Conservation (phyloP, 805 yeast species). For the Candida maris region DNA sequence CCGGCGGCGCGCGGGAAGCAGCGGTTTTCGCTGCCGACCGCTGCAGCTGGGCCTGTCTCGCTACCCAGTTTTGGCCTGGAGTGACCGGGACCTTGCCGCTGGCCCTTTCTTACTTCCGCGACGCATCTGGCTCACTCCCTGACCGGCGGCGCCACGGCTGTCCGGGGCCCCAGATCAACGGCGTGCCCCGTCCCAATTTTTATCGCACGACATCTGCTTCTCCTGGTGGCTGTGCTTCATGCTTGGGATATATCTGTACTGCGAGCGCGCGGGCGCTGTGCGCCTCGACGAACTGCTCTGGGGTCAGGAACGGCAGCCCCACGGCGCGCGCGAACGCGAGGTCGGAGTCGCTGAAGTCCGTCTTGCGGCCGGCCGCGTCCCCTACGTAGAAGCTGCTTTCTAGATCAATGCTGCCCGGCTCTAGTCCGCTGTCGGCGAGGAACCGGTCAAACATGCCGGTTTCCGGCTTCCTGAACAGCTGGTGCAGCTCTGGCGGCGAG, state of each 20-base stretch:
- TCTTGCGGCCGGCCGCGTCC: constrained; percentile 87
- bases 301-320: constrained; percentile 55
- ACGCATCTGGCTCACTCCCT: no score
- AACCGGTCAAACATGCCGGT: constrained; percentile 73
- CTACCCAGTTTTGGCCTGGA: no score
- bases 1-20: neutral
- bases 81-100: no score
- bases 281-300: constrained; percentile 46
- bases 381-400: constrained; percentile 70
- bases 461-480: constrained; percentile 64
- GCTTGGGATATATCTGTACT: constrained; percentile 25
- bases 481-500: constrained; percentile 33
- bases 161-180: no score
- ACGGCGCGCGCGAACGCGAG: constrained; percentile 57
- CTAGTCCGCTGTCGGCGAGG: constrained; percentile 34
- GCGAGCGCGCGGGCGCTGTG: neutral
- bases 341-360: constrained; percentile 83
- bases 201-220: constrained; percentile 27
- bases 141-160: no score
- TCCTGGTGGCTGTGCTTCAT: constrained; percentile 26
- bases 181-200: no score
- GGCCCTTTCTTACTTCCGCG: no score
- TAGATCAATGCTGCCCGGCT: constrained; percentile 34
- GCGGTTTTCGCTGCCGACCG: constrained; percentile 2
- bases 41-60: constrained; percentile 2